A percentile compares a stretch with the other conserved stretches of the same genome.
Conservation (phyloP, 495 filamentous ascomycete species). For the Aspergillus taichungensis region DNA sequence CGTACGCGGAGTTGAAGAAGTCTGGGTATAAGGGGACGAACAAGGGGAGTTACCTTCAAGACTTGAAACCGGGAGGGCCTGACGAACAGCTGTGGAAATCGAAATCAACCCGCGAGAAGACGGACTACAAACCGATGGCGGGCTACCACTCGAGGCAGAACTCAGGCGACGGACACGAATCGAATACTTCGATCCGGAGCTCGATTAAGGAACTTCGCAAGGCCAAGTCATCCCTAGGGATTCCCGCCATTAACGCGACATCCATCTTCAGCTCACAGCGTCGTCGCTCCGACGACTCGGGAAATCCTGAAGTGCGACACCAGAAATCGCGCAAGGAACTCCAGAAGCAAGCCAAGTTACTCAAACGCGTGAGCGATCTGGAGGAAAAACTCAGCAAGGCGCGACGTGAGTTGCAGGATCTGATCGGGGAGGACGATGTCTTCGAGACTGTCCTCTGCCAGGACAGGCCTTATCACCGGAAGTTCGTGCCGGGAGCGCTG, state of each 20-base stretch:
- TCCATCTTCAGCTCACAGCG: slow-evolving; percentile 4
- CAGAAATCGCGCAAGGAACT: slow-evolving; percentile 54
- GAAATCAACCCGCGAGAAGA: slow-evolving; percentile 28
- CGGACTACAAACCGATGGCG: slow-evolving; percentile 16
- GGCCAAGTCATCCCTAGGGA: slow-evolving; percentile 20
- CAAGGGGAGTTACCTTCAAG: slow-evolving; percentile 29
- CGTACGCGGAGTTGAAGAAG: slow-evolving; percentile 55
- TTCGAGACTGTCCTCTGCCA: slow-evolving; percentile 15
- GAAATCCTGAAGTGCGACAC: slow-evolving; percentile 31
- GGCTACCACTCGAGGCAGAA: slow-evolving; percentile 15
- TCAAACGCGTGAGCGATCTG: slow-evolving; percentile 57
- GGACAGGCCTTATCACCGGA: slow-evolving; percentile 33
- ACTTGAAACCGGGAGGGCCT: slow-evolving; percentile 11
- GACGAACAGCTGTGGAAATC: slow-evolving; percentile 32
- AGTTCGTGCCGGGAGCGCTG: slow-evolving; percentile 48
- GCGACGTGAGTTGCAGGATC: slow-evolving; percentile 47
- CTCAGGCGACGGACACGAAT: slow-evolving; percentile 13
- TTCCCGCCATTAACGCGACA: slow-evolving; percentile 22
- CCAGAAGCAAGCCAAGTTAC: slow-evolving; percentile 50
- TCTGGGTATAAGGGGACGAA: slow-evolving; percentile 44
- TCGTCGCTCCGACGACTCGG: slow-evolving; percentile 20
- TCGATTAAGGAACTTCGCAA: slow-evolving; percentile 34
- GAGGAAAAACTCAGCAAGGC: slow-evolving; percentile 53
- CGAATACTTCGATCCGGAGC: slow-evolving; percentile 24
- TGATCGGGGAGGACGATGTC: slow-evolving; percentile 33